Percentiles rank a stretch among this genome's conserved stretches.
Evolutionary conservation across 2,329 filamentous ascomycete genomes (phyloP).

Genomic region (Pyricularia pennisetigena): DNA sequence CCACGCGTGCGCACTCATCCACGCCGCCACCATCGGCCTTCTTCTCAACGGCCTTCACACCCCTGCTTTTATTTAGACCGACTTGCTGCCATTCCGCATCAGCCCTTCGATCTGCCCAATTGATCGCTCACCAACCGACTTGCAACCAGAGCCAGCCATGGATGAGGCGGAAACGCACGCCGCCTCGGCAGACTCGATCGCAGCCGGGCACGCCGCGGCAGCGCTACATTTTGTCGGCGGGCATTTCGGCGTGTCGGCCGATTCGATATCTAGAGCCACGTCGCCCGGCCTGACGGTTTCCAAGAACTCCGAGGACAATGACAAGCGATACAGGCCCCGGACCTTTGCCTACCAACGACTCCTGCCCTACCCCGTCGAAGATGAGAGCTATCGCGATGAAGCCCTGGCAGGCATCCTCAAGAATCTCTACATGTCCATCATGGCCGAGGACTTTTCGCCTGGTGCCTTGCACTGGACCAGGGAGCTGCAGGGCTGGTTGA

Average conservation of each 20-base stretch:
- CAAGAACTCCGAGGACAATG: constrained; percentile 35
- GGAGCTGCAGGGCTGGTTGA: constrained; percentile 90
- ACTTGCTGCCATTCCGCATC: neutral
- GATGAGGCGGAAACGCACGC: constrained; percentile 20
- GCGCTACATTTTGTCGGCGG: constrained; percentile 26
- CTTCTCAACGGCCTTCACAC: neutral
- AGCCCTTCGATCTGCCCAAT: neutral
- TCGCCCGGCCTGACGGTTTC: constrained; percentile 61
- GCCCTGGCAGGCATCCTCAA: constrained; percentile 83
- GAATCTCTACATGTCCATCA: constrained; percentile 84
- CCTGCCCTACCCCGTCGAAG: constrained; percentile 82
- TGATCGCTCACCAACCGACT: neutral
- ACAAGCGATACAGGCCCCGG: constrained; percentile 67
- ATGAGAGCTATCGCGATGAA: constrained; percentile 64
- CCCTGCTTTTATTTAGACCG: neutral
- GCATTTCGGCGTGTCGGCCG: constrained; percentile 33
- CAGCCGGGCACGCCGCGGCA: constrained; percentile 23
- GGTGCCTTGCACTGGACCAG: constrained; percentile 95
- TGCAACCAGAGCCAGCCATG: constrained; percentile 16
- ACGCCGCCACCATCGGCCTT: neutral
- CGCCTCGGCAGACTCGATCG: constrained; percentile 21
- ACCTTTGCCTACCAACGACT: constrained; percentile 91
- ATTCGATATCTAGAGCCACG: constrained; percentile 75
- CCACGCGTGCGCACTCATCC: constrained; percentile 1
- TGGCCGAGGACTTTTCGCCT: constrained; percentile 87